Base-by-base conservation (phyloP, 192 early-diverging fungal genomes). In the Coemansia reversa region DNA sequence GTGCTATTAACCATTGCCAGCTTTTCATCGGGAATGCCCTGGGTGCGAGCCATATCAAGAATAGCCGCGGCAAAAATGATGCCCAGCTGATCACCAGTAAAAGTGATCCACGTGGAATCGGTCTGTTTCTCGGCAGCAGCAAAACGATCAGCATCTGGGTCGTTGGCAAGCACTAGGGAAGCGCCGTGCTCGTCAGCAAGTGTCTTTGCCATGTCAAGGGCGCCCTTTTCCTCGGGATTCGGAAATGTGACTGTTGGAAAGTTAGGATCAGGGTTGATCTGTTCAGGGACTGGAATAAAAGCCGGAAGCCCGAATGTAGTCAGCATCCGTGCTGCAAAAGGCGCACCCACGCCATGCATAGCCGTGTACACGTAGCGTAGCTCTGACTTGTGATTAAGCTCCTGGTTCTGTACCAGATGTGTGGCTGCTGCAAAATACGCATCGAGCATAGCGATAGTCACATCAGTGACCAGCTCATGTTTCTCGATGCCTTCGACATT, bases 61-160 rank as follows among this genome's bases (percentile, higher is more conserved):
- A 87, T 75, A 25, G 84, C 84, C 24, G 86, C 86, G 22, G 86
- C 92, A 59, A 93, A 84, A 32, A 96, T 86, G 12, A 86, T 72
- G 65, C 95, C 95, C 65, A 96, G 89, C 80, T 96, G 89, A 70
- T 97, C 93, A 48, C 95, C 95, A 18, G 86, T 92, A 51, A 95
- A 96, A 16, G 89, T 64, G 14, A 85, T 74, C 94, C 94, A 97
- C 52, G 83, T 73, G 53, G 87, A 89, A 56, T 80, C 76, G 8
- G 75, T 50, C 72, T 87, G 86, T 69, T 85, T 86, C 82, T 94
- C 93, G 11, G 93, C 92, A n/a, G 90, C 86, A 0, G 93, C 91
- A 59, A 97, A 86, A 30, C 95, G 86, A 75, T 97, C 95, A 18
- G 92, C 92, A 73, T 97, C 95, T 1, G 95, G 95, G 69, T 97